Percentiles rank a stretch among this genome's conserved stretches.
Evolutionary conservation across 2,329 filamentous ascomycete genomes (phyloP).

Genomic region (Xylariales sp.): DNA sequence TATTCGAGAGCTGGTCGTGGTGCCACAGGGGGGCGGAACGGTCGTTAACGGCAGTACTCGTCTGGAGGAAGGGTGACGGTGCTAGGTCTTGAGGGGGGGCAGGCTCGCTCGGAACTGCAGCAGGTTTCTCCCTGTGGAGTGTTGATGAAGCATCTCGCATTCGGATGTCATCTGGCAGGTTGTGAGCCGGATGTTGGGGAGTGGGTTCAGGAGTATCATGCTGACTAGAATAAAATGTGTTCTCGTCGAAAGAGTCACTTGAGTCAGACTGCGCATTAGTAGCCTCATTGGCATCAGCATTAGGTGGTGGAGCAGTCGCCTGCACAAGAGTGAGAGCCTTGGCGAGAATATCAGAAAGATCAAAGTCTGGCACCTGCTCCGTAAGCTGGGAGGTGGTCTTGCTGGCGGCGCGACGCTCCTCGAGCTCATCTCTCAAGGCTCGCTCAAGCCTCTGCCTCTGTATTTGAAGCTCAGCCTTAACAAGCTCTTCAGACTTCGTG

Average conservation of each 20-base stretch:
- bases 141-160: slow-evolving; percentile 32
- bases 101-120: background rate
- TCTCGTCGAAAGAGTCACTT: slow-evolving; percentile 85
- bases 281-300: slow-evolving; percentile 50
- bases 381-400: slow-evolving; percentile 36
- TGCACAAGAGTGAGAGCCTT: slow-evolving; percentile 69
- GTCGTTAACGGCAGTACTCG: too few species aligned
- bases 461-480: slow-evolving; percentile 75
- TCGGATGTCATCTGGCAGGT: slow-evolving; percentile 32
- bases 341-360: slow-evolving; percentile 68
- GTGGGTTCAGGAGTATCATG: slow-evolving; percentile 68
- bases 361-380: slow-evolving; percentile 59
- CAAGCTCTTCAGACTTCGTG: slow-evolving; percentile 79
- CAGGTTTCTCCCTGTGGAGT: slow-evolving; percentile 23
- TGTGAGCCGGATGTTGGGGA: slow-evolving; percentile 45
- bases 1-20: too few species aligned
- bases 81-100: slow-evolving; percentile 10
- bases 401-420: slow-evolving; percentile 49
- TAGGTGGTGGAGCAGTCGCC: slow-evolving; percentile 57
- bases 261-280: slow-evolving; percentile 57
- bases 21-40: too few species aligned
- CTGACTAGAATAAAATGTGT: slow-evolving; percentile 94
- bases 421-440: slow-evolving; percentile 70
- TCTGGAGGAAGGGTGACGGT: slow-evolving; percentile 4
- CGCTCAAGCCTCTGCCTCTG: slow-evolving; percentile 80